Evolutionary conservation across 345 rosid species (phyloP).

Genomic region (Gossypium turneri): DNA sequence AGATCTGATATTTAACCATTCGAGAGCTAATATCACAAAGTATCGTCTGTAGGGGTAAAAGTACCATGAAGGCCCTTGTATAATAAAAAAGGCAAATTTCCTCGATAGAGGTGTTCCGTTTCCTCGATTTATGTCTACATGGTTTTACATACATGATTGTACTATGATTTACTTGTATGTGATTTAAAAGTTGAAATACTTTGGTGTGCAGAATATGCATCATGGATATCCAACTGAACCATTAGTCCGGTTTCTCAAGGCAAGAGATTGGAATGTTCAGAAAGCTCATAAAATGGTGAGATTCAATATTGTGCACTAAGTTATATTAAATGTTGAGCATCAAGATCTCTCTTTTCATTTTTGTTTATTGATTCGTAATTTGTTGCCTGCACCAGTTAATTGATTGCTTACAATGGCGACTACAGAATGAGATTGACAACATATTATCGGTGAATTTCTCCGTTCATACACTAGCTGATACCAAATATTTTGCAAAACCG

Average conservation of each 20-base stretch:
- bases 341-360: not conserved
- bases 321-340: slow-evolving; percentile 7
- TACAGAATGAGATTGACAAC: slow-evolving; percentile 71
- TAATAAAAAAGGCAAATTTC: too few species aligned
- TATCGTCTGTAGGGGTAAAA: too few species aligned
- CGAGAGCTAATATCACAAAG: too few species aligned
- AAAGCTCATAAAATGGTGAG: slow-evolving; percentile 93
- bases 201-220: slow-evolving; percentile 67
- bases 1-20: not conserved
- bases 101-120: not conserved
- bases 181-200: not conserved
- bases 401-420: slow-evolving; percentile 80
- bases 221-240: slow-evolving; percentile 77
- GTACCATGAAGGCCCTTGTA: too few species aligned
- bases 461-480: not conserved
- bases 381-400: slow-evolving; percentile 55
- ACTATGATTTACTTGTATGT: not conserved
- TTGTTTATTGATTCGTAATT: slow-evolving; percentile 10
- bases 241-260: slow-evolving; percentile 77
- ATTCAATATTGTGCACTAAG: not conserved
- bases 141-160: not conserved
- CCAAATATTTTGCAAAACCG: not conserved
- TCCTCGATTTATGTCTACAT: not conserved
- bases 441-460: slow-evolving; percentile 56
- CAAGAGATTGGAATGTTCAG: slow-evolving; percentile 82